Evolutionary conservation across 768 basidiomycete genomes (phyloP), one percentile per base, ranked within the genome.

Genomic region (Leccinum arenicola): DNA sequence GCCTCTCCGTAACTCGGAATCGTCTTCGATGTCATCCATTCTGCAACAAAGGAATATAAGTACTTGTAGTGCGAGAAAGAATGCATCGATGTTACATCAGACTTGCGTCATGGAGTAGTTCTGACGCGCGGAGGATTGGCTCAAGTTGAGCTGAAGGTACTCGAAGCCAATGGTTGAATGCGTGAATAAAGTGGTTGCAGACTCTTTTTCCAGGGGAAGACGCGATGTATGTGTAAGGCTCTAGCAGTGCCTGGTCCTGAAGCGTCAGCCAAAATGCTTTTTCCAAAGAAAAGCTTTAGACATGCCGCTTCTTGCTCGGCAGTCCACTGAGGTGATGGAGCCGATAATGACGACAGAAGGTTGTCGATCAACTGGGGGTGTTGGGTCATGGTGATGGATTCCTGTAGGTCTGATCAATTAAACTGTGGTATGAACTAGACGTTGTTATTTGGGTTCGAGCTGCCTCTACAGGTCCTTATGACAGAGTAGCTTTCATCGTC

Each of bases 21-120:
- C 87, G 57, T 97, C 95, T 73, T 97, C 92, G 15, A 97, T 95
- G 69, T 97, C 95, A 63, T 97, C 95, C 60, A 97, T 84, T 72
- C 94, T 97, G 71, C 10, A 52, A 29, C 7, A 52, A 54, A 25
- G 6, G 51, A 52, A 55, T n/a, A 4, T 50, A 15, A 60, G 50
- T 14, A 43, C 56, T 27, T 7, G 61, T 48, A 38, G 29, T 27
- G 14, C 15, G 23, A 27, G 27, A 1, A 9, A 35, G 38, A 36
- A 12, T 40, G 19, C 48, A 55, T 6, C 15, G n/a, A 2, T 70
- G 83, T 68, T 66, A 95, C 95, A 98, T 78, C 31, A 99, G 79
- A 72, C 92, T 94, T 7, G 95, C 95, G 55, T 88, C 93, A 69
- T 99, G 96, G 27, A 99, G 79, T 87, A 95, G 93, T 67, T 85